Evolutionary conservation across 495 filamentous ascomycete genomes (phyloP).

Genomic region (Hypoxylon rickii): DNA sequence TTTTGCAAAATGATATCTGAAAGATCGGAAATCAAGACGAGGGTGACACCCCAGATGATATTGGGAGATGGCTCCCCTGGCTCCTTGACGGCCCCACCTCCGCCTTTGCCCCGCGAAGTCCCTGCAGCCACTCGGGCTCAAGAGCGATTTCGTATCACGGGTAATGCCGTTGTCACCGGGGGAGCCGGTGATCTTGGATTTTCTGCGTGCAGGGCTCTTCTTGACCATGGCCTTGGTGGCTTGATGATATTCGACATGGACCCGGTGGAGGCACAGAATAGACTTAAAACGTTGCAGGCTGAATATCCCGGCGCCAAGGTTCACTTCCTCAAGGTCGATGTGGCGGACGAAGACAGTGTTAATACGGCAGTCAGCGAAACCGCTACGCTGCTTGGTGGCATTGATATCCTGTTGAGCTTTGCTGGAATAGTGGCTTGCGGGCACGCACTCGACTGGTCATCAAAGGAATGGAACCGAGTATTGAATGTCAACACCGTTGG

Average conservation of each 20-base stretch:
- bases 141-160: constrained; percentile 63
- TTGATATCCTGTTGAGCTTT: constrained; percentile 67
- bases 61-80: constrained; percentile 51
- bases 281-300: constrained; percentile 47
- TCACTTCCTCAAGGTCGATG: constrained; percentile 55
- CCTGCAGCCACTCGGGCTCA: constrained; percentile 53
- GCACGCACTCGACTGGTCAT: constrained; percentile 59
- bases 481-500: constrained; percentile 73
- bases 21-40: constrained; percentile 39
- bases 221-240: constrained; percentile 69
- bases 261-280: constrained; percentile 43
- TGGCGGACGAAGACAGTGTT: constrained; percentile 61
- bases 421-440: constrained; percentile 68
- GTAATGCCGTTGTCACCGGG: constrained; percentile 73
- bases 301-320: constrained; percentile 62
- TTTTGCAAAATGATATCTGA: constrained; percentile 37
- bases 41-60: constrained; percentile 60
- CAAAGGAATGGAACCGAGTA: constrained; percentile 60
- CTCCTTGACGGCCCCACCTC: constrained; percentile 53
- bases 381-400: constrained; percentile 48
- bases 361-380: constrained; percentile 48
- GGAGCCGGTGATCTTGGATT: constrained; percentile 71
- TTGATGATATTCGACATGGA: constrained; percentile 68
- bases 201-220: constrained; percentile 61
- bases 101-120: constrained; percentile 48